Base-by-base conservation (phyloP, 768 basidiomycete species). In the Hericium rajendrae region DNA sequence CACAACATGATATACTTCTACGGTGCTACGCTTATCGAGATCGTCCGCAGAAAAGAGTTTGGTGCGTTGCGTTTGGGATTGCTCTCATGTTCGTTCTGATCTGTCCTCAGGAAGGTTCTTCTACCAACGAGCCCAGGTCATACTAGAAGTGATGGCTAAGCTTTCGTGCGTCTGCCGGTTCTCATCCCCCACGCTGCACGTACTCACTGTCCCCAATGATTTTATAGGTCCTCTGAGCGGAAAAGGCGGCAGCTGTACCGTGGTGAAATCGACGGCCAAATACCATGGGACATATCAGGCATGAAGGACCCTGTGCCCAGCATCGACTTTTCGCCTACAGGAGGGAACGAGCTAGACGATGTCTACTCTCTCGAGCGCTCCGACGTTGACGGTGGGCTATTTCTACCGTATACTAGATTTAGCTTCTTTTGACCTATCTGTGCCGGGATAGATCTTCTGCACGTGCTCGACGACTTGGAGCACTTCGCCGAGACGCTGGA, bases 1-100 rank as follows among this genome's bases (percentile, higher is more conserved):
- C 93, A 95, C 67, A 85, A 80, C 56, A 89, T 97, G 82, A 69
- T 94, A 0, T 94, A 92, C 66, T 92, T 91, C 0, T 98, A 98
- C 69, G 88, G 90, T 0, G 89, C 91, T 1, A 92, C 93, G 0
- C 79, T 97, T 9, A 79, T 94, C 16, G 95, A 98, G 70, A 84
- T 97, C 32, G 89, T 94, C 2, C 78, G 95, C 57, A 77, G 95
- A 55, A 91, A 91, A 64, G 91, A 95, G 67, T 97, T 95, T 69
- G 77, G 91, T 87, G 59, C 69, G 84, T 69, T 9, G 32, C 32
- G 32, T 32, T 32, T 9, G 32, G 8, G 4, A 8, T 32, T 55
- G 37, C 6, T 43, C 41, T 28, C 38, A 48, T 37, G 1, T 2
- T 32, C 32, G 1, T n/a, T 18, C 10, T 43, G 43, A n/a, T 24